Evolutionary conservation across 352 stramenopile species (phyloP).

Genomic region (Globisporangium viniferum): DNA sequence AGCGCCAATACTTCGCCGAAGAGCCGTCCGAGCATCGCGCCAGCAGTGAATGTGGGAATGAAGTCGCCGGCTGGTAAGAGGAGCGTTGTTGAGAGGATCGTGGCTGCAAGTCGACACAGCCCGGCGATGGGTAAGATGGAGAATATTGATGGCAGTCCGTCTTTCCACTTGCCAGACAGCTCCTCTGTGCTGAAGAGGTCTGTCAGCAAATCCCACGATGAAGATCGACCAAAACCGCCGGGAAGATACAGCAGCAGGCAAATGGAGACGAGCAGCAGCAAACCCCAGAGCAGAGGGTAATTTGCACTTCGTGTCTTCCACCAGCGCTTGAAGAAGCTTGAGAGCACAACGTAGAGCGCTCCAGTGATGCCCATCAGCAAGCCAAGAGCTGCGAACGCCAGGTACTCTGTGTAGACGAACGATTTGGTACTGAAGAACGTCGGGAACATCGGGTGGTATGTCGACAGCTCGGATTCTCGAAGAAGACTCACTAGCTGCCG

Average conservation of each 20-base stretch:
- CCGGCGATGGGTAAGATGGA: constrained; percentile 30
- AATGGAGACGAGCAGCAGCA: constrained; percentile 33
- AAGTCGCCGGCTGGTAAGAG: constrained; percentile 57
- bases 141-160: constrained; percentile 29
- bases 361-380: constrained; percentile 47
- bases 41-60: constrained; percentile 62
- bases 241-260: constrained; percentile 37
- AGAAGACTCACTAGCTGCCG: constrained; percentile 39
- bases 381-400: constrained; percentile 45
- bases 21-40: constrained; percentile 50
- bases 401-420: constrained; percentile 46
- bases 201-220: constrained; percentile 24
- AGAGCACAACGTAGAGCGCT: constrained; percentile 42
- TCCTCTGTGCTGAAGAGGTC: constrained; percentile 29
- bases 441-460: constrained; percentile 48
- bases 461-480: constrained; percentile 33
- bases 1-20: constrained; percentile 42
- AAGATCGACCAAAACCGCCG: constrained; percentile 33
- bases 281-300: constrained; percentile 24
- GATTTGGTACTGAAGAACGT: constrained; percentile 40
- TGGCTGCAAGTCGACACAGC: constrained; percentile 31
- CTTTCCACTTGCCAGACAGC: constrained; percentile 30
- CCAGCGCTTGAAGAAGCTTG: constrained; percentile 33
- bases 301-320: constrained; percentile 29
- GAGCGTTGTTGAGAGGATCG: constrained; percentile 49